Base-by-base conservation (phyloP, 768 basidiomycete genomes). In the Naganishia onofrii region DNA sequence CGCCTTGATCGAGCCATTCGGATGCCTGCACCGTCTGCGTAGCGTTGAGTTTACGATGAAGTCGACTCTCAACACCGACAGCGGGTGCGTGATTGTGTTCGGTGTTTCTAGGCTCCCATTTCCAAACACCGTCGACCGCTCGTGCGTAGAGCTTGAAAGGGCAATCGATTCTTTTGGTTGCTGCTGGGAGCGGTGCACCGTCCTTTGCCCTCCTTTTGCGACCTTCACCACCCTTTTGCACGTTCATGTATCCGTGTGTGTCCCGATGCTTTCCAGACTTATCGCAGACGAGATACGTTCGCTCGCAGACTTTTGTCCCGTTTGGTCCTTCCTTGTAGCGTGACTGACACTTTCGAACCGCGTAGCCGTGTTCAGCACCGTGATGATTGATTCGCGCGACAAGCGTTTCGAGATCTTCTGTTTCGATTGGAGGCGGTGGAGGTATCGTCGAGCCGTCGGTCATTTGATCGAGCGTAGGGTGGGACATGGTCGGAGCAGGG, bases 281-380 rank as follows among this genome's bases (percentile, higher is more conserved):
- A 26, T 63, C 60, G 60, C 60, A 63, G 15, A 63, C 60, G 23
- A 63, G 60, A 44, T 63, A 63, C 5, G 60, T 63, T 26, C 60
- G 36, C 26, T 63, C 60, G 60, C 60, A 63, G 15, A 44, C 38
- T 42, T 63, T 63, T 3, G 29, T 44, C 3, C 60, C 60, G 42
- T 63, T 42, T 42, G 60, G 60, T 9, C 60, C 60, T 44, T 63
- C 60, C 60, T 63, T 63, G 60, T 63, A 63, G 29, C 60, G 60
- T 42, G 60, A 63, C 26, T 63, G 60, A 63, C 60, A 63, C 38
- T 63, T 63, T 44, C 60, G 36, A 42, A 63, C 60, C 12, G 60
- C 60, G 42, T 63, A 63, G 8, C 60, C 60, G 19, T 63, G 60
- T 42, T 63, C 60, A 9, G 60, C 60, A 19, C 60, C 60, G 38